phyloP scores from a whole-genome alignment of 331 rosid genomes.

The Acacia pycnantha region DNA sequence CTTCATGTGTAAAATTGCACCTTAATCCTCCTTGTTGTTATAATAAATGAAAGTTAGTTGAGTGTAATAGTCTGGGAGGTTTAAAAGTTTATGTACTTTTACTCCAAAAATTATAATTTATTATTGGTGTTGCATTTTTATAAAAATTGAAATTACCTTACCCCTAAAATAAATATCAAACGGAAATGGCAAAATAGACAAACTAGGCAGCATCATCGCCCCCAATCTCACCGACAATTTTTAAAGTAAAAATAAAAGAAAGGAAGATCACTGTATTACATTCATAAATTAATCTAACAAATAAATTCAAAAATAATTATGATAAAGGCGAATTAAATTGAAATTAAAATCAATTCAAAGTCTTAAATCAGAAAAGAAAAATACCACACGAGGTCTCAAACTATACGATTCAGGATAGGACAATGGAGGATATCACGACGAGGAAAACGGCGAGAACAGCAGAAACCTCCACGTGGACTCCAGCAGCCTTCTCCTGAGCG shows the following conservation, averaged over 20 bases:
- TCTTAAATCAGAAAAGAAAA: background rate
- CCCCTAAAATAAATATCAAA: background rate
- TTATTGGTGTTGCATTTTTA: too few species aligned
- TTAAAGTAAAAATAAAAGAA: background rate
- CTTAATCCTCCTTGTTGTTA: too few species aligned
- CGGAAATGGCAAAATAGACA: background rate
- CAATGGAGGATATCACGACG: constrained; percentile 39
- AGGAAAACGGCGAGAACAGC: constrained; percentile 34
- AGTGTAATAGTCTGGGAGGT: too few species aligned
- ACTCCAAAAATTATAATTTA: too few species aligned
- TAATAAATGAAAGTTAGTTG: too few species aligned
- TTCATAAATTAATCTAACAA: constrained; percentile 30
- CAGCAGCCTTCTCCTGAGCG: constrained; percentile 34
- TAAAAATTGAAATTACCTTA: too few species aligned
- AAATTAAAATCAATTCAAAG: background rate
- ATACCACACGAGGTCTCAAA: constrained; percentile 6
- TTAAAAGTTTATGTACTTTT: too few species aligned
- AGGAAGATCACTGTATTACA: background rate
- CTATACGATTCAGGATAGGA: constrained; percentile 50
- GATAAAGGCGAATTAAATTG: background rate
- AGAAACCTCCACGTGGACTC: constrained; percentile 46
- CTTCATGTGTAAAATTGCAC: too few species aligned
- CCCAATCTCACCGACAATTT: background rate
- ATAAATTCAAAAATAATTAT: constrained; percentile 14
- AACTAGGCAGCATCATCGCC: background rate